Conservation (phyloP, 495 filamentous ascomycete genomes). For the Talaromyces adpressus region DNA sequence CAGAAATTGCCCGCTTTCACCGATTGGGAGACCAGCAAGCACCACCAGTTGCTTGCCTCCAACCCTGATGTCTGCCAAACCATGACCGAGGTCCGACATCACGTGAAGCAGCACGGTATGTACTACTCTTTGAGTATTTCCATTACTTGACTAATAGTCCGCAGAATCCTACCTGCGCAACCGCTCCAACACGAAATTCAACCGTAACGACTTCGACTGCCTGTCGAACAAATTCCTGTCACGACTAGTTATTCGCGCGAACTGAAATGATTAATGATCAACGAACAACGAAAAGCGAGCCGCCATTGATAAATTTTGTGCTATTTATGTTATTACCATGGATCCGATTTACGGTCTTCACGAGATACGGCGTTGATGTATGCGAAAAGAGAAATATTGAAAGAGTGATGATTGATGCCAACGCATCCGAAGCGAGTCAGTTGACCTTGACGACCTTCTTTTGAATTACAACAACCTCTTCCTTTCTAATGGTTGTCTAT, state of each 20-base stretch:
- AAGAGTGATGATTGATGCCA: slow-evolving; percentile 5
- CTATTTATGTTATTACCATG: slow-evolving; percentile 2
- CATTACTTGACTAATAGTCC: slow-evolving; percentile 18
- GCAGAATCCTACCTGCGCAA: slow-evolving; percentile 53
- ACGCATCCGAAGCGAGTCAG: not conserved
- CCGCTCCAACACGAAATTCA: slow-evolving; percentile 62
- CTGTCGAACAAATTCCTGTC: slow-evolving; percentile 92
- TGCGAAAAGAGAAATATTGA: not conserved
- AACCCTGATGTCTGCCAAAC: slow-evolving; percentile 86
- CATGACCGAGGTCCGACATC: slow-evolving; percentile 85
- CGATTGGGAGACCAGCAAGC: slow-evolving; percentile 85
- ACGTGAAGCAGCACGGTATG: slow-evolving; percentile 86
- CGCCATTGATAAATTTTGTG: not conserved
- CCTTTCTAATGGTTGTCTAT: not conserved
- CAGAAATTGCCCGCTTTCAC: slow-evolving; percentile 84
- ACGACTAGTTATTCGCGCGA: slow-evolving; percentile 87
- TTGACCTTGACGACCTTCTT: not conserved
- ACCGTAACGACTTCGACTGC: slow-evolving; percentile 84
- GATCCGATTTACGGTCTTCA: slow-evolving; percentile 2
- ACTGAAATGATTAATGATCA: slow-evolving; percentile 39
- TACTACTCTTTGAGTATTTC: not conserved
- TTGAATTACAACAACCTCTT: not conserved
- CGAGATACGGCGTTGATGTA: slow-evolving; percentile 8
- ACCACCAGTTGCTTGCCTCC: slow-evolving; percentile 78
- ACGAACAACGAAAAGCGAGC: slow-evolving; percentile 27